Base-by-base conservation (phyloP, 352 stramenopile genomes). In the Phytophthora fragariaefolia region DNA sequence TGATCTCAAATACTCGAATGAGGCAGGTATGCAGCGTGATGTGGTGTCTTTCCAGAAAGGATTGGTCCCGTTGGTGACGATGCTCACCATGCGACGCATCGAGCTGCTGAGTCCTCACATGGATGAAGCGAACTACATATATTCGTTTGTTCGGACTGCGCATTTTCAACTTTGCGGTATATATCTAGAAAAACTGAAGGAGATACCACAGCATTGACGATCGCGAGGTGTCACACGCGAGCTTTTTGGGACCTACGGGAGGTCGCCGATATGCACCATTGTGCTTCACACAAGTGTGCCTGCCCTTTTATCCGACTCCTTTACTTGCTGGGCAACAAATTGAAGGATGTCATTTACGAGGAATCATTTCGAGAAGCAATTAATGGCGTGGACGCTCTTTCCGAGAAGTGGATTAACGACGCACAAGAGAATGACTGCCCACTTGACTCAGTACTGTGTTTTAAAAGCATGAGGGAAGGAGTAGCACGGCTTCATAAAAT, bases 301-400 rank as follows among this genome's bases (percentile, higher is more conserved):
- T 83, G n/a, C 1, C 75, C 71, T 10, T 71, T 71, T 48, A 55
- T 86, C 28, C 65, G 64, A 20, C 36, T 86, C 62, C 34, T 86
- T n/a, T 67, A 77, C 38, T 47, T 82, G 34, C 28, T 86, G 12
- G 74, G 64, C 17, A 82, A 62, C 62, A 82, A 80, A 58, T 87
- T 87, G 48, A 66, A 70, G n/a, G 76, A 83, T 7, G 64, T 80
- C 18, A 67, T 79, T 15, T 82, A 79, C 32, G 69, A 83, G 27
- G 45, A 76, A 3, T 1, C 54, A 3, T 85, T 78, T 48, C 66
- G 61, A 15, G 54, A 69, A 12, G 73, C 72, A 6, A 48, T 76
- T 8, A 28, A 70, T 0, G 62, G 70, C 6, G 42, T 78, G 0
- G 57, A 68, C 9, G 40, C 52, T 27, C 56, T 85, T 55, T 71